A percentile compares a stretch with the other conserved stretches of the same genome.
Conservation (phyloP, 2,329 filamentous ascomycete species). For the Stachybotrys elegans region DNA sequence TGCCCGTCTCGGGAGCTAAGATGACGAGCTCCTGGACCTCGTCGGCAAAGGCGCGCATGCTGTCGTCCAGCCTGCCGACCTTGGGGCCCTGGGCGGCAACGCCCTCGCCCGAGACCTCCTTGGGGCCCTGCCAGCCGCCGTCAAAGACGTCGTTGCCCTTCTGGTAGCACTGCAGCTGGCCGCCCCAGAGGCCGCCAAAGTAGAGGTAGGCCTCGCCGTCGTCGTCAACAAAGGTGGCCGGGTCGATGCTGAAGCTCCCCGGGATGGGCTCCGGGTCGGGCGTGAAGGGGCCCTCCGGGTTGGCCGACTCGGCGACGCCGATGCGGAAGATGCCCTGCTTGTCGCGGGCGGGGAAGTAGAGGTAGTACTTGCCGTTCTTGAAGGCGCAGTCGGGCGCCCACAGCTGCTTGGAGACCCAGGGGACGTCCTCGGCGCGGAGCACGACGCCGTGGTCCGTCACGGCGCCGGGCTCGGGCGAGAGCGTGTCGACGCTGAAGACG, state of each 20-base stretch:
- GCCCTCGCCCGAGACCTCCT: constrained; percentile 54
- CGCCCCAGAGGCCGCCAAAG: constrained; percentile 77
- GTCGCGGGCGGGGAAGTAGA: constrained; percentile 74
- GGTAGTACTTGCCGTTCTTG: constrained; percentile 65
- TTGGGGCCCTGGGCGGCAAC: constrained; percentile 57
- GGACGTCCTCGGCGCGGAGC: constrained; percentile 59
- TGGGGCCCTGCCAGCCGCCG: constrained; percentile 43
- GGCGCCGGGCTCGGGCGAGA: constrained; percentile 45
- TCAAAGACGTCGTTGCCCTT: constrained; percentile 51
- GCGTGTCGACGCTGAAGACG: constrained; percentile 56
- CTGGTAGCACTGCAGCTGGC: constrained; percentile 73
- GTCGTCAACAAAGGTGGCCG: constrained; percentile 66
- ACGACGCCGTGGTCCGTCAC: constrained; percentile 71
- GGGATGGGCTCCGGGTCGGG: constrained; percentile 60
- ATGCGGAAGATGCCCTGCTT: constrained; percentile 66
- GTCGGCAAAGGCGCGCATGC: constrained; percentile 59
- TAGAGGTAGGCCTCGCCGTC: constrained; percentile 44
- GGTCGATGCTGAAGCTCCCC: constrained; percentile 73
- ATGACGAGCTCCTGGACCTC: constrained; percentile 58
- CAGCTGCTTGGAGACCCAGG: constrained; percentile 74
- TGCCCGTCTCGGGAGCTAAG: constrained; percentile 54
- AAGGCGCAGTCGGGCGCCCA: constrained; percentile 74
- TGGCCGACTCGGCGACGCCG: constrained; percentile 61
- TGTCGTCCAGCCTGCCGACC: constrained; percentile 57
- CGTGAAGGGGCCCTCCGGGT: constrained; percentile 64